phyloP scores from a whole-genome alignment of 805 yeast species.

The Kodamaea kaohsiungensis region DNA sequence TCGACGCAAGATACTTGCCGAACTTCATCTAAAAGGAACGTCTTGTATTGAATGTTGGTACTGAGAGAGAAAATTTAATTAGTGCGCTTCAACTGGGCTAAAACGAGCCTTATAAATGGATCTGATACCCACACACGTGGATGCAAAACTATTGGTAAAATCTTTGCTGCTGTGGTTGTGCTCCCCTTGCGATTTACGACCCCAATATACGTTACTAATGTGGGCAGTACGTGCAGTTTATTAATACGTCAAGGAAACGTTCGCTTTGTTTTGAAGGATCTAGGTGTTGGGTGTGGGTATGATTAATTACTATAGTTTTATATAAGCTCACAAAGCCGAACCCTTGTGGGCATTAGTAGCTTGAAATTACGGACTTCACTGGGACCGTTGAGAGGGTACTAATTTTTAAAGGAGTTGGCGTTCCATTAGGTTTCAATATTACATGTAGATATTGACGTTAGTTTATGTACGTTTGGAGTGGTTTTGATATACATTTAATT shows the following conservation, averaged over 20 bases:
- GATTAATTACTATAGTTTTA: neutral
- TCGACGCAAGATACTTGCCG: constrained; percentile 91
- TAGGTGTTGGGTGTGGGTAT: neutral
- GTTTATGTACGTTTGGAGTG: neutral
- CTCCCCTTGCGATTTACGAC: neutral
- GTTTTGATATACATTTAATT: no score
- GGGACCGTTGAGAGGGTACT: neutral
- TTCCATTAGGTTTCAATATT: neutral
- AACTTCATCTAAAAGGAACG: constrained; percentile 59
- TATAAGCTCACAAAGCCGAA: neutral
- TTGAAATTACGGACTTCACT: neutral
- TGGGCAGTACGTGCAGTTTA: neutral
- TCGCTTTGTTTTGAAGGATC: neutral
- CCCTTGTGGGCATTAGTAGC: neutral
- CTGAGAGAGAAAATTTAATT: neutral
- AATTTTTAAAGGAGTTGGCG: neutral
- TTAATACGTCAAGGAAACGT: neutral
- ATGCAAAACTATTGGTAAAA: neutral
- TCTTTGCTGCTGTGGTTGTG: neutral
- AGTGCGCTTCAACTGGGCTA: neutral
- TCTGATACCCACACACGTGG: neutral
- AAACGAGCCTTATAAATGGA: neutral
- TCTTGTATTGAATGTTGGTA: neutral
- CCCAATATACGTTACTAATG: neutral
- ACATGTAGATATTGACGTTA: neutral